Conservation (phyloP, 1,284 basidiomycete genomes). For the Agroathelia rolfsii region DNA sequence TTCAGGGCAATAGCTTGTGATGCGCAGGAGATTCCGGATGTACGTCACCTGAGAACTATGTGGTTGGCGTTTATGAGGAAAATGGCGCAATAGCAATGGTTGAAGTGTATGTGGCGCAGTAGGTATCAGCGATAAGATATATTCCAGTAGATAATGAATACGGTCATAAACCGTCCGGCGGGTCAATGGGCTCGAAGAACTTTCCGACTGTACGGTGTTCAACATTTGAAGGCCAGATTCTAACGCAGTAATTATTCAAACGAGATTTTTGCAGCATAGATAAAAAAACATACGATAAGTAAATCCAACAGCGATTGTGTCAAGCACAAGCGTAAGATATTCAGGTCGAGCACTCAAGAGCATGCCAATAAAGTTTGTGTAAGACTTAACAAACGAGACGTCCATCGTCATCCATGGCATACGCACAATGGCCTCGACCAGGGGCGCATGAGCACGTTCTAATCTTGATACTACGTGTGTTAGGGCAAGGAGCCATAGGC, state of each 20-base stretch:
- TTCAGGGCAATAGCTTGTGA: slow-evolving; percentile 88
- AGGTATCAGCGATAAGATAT: slow-evolving; percentile 83
- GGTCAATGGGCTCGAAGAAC: slow-evolving; percentile 63
- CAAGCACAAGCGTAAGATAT: slow-evolving; percentile 80
- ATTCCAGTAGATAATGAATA: slow-evolving; percentile 76
- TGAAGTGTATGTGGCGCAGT: slow-evolving; percentile 81
- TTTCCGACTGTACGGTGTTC: slow-evolving; percentile 44
- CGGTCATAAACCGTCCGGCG: slow-evolving; percentile 81
- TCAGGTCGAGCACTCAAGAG: slow-evolving; percentile 90
- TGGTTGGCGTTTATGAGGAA: slow-evolving; percentile 90
- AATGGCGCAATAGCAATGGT: slow-evolving; percentile 74
- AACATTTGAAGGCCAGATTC: slow-evolving; percentile 63
- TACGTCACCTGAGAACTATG: slow-evolving; percentile 81
- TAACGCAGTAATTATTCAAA: slow-evolving; percentile 20
- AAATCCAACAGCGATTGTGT: slow-evolving; percentile 75
- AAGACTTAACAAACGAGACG: slow-evolving; percentile 73
- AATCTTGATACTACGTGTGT: slow-evolving; percentile 76
- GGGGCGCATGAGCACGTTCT: slow-evolving; percentile 68
- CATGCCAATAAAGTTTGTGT: slow-evolving; percentile 84
- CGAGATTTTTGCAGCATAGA: slow-evolving; percentile 7
- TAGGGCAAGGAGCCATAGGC: slow-evolving; percentile 65
- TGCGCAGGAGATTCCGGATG: slow-evolving; percentile 80
- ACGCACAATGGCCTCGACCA: slow-evolving; percentile 82
- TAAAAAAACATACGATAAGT: slow-evolving; percentile 67
- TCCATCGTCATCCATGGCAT: slow-evolving; percentile 92